Evolutionary conservation across 2,329 filamentous ascomycete species (phyloP), one percentile per base, ranked within the genome.

Genomic region (Albifimbria verrucaria): DNA sequence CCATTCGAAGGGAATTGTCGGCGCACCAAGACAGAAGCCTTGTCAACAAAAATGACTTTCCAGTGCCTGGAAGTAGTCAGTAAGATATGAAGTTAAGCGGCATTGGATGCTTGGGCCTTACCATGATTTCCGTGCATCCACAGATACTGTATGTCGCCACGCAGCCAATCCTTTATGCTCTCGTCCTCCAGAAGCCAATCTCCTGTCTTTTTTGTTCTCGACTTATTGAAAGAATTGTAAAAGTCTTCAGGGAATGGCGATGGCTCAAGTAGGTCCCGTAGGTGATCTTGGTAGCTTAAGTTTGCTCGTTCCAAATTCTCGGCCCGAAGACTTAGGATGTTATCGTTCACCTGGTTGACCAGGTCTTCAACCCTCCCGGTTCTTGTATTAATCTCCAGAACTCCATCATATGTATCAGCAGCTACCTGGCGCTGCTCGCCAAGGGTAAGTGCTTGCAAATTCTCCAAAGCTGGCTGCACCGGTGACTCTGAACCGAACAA

Each of bases 41-140:
- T 1, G 75, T 68, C 2, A 73, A 69, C 2, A 79, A 56, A 52
- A 70, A 78, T 0, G 73, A 77, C 57, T 79, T 79, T 21, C 77
- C 77, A 1, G 72, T 74, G 4, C 72, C 72, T 64, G 49, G 18
- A 4, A 12, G 12, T 12, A 39, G 12, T 17, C 32, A 39, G 18
- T 45, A 52, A 47, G 7, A 42, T 5, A 7, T 1, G n/a, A n/a
- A n/a, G n/a, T n/a, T n/a, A n/a, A n/a, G n/a, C n/a, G n/a, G n/a
- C n/a, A n/a, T n/a, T n/a, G n/a, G n/a, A n/a, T n/a, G n/a, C n/a
- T n/a, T n/a, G n/a, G n/a, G n/a, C n/a, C 57, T 21, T 65, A 63
- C 74, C 75, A 45, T 75, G 69, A 48, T 69, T 76, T 7, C 76
- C 77, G 2, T 62, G 67, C 17, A 79, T 64, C 68, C 72, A 79